Base-by-base conservation (phyloP, 2,329 filamentous ascomycete genomes). In the Aureobasidium sp. region DNA sequence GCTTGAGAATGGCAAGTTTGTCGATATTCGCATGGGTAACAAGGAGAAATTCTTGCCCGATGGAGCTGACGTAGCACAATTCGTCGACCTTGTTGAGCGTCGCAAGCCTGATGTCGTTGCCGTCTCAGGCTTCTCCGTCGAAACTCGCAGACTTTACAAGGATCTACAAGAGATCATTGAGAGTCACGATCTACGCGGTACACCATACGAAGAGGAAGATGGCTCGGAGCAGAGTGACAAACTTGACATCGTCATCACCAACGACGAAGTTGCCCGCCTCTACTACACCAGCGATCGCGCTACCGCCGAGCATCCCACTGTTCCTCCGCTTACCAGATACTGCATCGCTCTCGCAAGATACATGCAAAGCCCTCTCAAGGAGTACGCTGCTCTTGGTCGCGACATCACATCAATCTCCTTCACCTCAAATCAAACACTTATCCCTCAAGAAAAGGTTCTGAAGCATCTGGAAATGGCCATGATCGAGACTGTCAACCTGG, bases 401-500 rank as follows among this genome's bases (percentile, higher is more conserved):
- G 92, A 97, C 71, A 86, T 97, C 64, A 80, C 87, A 13, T 96
- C 93, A 1, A 83, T 99, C 64, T 84, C 87, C 24, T 97, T 97
- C 75, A 92, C 97, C 68, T 85, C 90, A 3, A 92, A 92, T 69
- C 94, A 99, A 73, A 88, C 92, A 65, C 83, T 97, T 34, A 82
- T 99, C 15, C 88, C 92, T 0, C 85, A 92, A 64, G 93, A 97
- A 41, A 92, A 96, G 77, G 81, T 99, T 43, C 79, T 87, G 65
- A 92, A 90, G 72, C 86, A 91, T 64, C 82, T 99, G 17, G 94
- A 99, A 70, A 95, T 90, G n/a, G 91, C 93, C 48, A 90, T 99
- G 85, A 93, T 99, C 12, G 94, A 99, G 72, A 96, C 96, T 83
- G 94, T 99, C 68, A 99, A 99, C 73, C 85, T 99, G 47, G 92